Evolutionary conservation across 1,139 yeast genomes (phyloP).

Genomic region (Ashbya aceris): DNA sequence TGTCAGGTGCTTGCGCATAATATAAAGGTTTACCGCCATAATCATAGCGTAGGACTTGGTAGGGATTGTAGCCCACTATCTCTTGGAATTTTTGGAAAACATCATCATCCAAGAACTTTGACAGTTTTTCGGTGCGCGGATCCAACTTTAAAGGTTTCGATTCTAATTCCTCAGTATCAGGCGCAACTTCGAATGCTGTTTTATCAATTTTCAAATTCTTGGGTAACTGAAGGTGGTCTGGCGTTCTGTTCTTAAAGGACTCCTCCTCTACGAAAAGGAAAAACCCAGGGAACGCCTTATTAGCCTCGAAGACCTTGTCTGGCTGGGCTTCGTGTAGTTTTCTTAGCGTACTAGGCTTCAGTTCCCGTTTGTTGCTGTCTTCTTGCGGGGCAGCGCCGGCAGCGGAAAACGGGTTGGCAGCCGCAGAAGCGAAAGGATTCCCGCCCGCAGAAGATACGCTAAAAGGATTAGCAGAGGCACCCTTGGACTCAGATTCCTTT

Average conservation of each 20-base stretch:
- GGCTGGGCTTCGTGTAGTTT: constrained; percentile 19
- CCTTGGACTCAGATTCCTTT: constrained; percentile 34
- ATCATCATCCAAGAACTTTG: constrained; percentile 56
- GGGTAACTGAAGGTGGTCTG: constrained; percentile 40
- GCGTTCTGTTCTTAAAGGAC: constrained; percentile 37
- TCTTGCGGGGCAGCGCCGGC: constrained; percentile 5
- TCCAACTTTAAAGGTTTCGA: constrained; percentile 28
- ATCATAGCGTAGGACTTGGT: constrained; percentile 79
- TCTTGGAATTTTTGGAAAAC: constrained; percentile 71
- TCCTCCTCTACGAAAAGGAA: constrained; percentile 65
- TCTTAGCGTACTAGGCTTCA: constrained; percentile 15
- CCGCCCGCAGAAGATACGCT: constrained; percentile 10
- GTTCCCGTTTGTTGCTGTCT: constrained; percentile 3
- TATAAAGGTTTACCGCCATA: constrained; percentile 64
- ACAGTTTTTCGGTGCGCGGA: constrained; percentile 32
- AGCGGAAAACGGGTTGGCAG: constrained; percentile 15
- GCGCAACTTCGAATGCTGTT: constrained; percentile 26
- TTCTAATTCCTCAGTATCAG: constrained; percentile 30
- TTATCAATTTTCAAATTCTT: constrained; percentile 30
- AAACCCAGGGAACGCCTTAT: constrained; percentile 45
- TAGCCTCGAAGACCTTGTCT: constrained; percentile 19
- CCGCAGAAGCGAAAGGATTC: constrained; percentile 29
- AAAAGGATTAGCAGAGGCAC: constrained; percentile 26
- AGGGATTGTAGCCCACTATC: constrained; percentile 68
- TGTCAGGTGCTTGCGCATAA: constrained; percentile 46